These are phyloP conservation scores for Yarrowia bubula DNA, from an alignment of 805 yeast species.

Conservation along the genomic window DNA sequence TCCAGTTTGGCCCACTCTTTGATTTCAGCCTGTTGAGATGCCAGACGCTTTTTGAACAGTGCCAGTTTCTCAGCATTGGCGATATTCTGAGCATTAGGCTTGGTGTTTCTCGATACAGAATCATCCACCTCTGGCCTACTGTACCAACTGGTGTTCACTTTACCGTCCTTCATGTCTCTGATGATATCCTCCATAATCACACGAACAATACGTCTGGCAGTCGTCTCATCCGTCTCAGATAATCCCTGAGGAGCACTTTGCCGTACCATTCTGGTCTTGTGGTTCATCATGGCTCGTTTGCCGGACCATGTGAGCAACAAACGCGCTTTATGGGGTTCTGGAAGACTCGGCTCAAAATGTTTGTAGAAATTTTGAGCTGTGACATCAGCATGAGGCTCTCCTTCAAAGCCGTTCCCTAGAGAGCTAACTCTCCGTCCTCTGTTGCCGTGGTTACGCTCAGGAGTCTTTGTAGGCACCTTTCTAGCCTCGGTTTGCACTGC, in stretches of 20 bases:
- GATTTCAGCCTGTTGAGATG: slow-evolving; percentile 48
- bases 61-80: slow-evolving; percentile 51
- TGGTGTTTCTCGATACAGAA: slow-evolving; percentile 33
- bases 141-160: slow-evolving; percentile 70
- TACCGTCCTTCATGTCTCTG: slow-evolving; percentile 57
- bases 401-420: slow-evolving; percentile 64
- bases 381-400: slow-evolving; percentile 62
- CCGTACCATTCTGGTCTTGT: slow-evolving; percentile 50
- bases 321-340: slow-evolving; percentile 72
- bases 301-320: slow-evolving; percentile 62
- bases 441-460: slow-evolving; percentile 35
- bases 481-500: not conserved
- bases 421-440: slow-evolving; percentile 74
- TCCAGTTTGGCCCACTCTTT: slow-evolving; percentile 45
- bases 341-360: slow-evolving; percentile 57
- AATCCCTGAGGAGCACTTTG: slow-evolving; percentile 34
- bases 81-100: slow-evolving; percentile 60
- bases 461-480: slow-evolving; percentile 2
- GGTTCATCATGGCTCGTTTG: slow-evolving; percentile 5
- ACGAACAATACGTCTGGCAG: slow-evolving; percentile 47
- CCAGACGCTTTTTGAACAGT: slow-evolving; percentile 47
- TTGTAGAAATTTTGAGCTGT: slow-evolving; percentile 56
- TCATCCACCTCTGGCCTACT: slow-evolving; percentile 40
- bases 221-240: slow-evolving; percentile 35
- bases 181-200: slow-evolving; percentile 64